phyloP scores from a whole-genome alignment of 2,329 filamentous ascomycete genomes.

The Alternaria sp. region DNA sequence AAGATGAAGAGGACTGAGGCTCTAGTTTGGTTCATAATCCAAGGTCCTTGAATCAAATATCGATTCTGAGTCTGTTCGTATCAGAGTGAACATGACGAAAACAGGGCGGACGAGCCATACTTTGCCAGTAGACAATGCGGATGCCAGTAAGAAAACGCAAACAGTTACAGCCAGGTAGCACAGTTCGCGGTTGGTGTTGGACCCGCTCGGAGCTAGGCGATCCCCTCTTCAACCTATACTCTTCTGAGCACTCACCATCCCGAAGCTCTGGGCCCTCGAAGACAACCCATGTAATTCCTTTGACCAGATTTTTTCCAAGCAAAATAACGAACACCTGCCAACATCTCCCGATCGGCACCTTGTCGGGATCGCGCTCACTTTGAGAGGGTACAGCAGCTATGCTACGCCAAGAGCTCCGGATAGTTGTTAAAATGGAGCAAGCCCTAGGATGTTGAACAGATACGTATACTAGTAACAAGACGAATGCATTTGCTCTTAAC shows the following conservation, averaged over 20 bases:
- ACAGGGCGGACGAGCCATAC: not conserved
- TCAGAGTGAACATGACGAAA: not conserved
- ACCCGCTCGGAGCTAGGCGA: not conserved
- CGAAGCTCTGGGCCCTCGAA: not conserved
- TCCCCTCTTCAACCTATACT: not conserved
- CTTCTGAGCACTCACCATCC: not conserved
- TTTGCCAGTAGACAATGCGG: not conserved
- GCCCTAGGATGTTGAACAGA: no score
- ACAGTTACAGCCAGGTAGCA: not conserved
- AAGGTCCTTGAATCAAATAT: not conserved
- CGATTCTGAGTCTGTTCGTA: not conserved
- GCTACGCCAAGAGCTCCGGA: no score
- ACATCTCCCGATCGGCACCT: not conserved
- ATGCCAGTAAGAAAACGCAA: not conserved
- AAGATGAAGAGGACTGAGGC: slow-evolving; percentile 33
- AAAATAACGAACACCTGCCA: not conserved
- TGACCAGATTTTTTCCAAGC: not conserved
- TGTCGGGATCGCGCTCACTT: no score
- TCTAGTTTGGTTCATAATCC: not conserved
- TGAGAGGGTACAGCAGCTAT: no score
- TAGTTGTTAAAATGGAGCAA: no score
- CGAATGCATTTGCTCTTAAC: slow-evolving; percentile 15
- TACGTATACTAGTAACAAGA: no score
- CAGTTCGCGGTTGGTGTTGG: not conserved
- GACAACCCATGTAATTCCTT: not conserved